A percentile compares a stretch with the other conserved stretches of the same genome.
These are phyloP conservation scores for Suhomyces choctaworum DNA, from an alignment of 1,139 yeast genomes.

Conservation along the genomic window DNA sequence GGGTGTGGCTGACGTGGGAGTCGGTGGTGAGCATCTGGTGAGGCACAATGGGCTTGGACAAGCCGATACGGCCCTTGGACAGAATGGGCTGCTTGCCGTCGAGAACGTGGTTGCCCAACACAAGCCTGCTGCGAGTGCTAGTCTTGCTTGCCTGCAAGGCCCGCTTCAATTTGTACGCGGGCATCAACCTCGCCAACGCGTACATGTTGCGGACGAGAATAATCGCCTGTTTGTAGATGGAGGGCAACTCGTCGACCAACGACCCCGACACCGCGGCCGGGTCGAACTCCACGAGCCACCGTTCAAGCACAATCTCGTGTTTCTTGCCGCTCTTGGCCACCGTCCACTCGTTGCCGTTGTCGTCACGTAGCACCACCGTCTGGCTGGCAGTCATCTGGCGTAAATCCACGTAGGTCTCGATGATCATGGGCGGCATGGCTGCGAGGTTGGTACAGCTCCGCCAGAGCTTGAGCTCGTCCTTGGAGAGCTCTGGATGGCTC, in stretches of 20 bases:
- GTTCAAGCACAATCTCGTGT: conserved; percentile 81
- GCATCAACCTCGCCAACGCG: conserved; percentile 67
- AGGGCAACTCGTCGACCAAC: conserved; percentile 55
- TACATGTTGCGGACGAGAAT: conserved; percentile 73
- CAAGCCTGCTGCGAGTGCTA: conserved; percentile 22
- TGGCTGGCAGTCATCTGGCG: conserved; percentile 60
- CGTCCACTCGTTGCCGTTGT: conserved; percentile 48
- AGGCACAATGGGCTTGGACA: conserved; percentile 65
- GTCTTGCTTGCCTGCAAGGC: conserved; percentile 20
- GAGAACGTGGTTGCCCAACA: conserved; percentile 60
- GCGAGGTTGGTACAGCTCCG: conserved; percentile 40
- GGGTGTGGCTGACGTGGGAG: conserved; percentile 58
- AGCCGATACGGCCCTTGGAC: conserved; percentile 81
- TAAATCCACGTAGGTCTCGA: conserved; percentile 81
- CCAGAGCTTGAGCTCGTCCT: conserved; percentile 68
- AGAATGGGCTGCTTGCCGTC: conserved; percentile 79
- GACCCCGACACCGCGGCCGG: conserved; percentile 29
- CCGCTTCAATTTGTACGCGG: conserved; percentile 60
- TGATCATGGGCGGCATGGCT: conserved; percentile 70
- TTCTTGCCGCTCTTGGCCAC: conserved; percentile 57
- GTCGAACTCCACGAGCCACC: conserved; percentile 89
- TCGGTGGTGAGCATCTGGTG: conserved; percentile 42
- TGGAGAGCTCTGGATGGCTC: conserved; percentile 43
- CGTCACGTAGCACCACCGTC: conserved; percentile 59
- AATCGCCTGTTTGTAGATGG: conserved; percentile 72